Base-by-base conservation (phyloP, 164 flowering plant species). In the Stephania japonica region DNA sequence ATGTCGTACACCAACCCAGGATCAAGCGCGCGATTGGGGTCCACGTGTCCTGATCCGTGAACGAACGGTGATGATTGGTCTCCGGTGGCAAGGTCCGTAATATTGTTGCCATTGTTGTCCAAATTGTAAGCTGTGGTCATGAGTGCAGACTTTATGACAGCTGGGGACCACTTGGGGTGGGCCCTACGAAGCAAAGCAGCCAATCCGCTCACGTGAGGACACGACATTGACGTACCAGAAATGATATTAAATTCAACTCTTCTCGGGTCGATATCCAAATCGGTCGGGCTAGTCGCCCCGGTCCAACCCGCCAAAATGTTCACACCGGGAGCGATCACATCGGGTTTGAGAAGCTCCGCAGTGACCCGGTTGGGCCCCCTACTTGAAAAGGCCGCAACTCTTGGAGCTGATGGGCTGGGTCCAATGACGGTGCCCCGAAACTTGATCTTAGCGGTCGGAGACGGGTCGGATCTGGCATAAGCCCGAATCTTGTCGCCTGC, bases 301-400 rank as follows among this genome's bases (percentile, higher is more conserved):
- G 97, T 90, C 99, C 99, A 93, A 13, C 88, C 96, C 0, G 99
- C 98, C 14, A 93, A 70, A 44, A 96, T 89, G 78, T 91, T 96
- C 1, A 90, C 92, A 0, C 99, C 99, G 0, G 99, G 98, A 18
- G 93, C 99, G 19, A 91, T 91, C 27, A 96, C 90, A 72, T 96
- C 99, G 25, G 98, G 99, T 61, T 93, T 93, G n/a, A 96, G 86
- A 72, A 96, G 91, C 75, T 89, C 93, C 6, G 91, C 75, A 0
- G 99, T 87, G 3, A 71, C 76, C 67, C 76, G 75, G 70, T 84
- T 91, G 24, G 99, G 99, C 6, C 98, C 99, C 1, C 99, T 90
- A 84, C 97, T 88, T 0, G 97, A 93, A 76, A 96, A 93, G 7
- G 98, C 81, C 0, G 99, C 97, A 7, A 93, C 91, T 56, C 81